Evolutionary conservation across 2,329 filamentous ascomycete species (phyloP), one percentile per base, ranked within the genome.

Genomic region (Periconia digitata): DNA sequence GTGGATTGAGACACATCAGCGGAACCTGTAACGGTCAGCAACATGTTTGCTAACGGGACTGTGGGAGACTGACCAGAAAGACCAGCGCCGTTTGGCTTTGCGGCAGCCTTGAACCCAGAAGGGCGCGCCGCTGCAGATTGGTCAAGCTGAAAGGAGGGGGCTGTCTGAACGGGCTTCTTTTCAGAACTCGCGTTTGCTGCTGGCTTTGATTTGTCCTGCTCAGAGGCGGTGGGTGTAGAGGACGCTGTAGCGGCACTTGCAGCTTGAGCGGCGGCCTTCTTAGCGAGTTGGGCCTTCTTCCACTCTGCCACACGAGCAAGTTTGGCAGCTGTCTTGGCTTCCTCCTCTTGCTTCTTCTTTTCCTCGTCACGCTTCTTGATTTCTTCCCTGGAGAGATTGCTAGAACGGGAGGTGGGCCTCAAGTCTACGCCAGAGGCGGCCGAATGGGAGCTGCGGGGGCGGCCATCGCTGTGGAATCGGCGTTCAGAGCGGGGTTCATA

Each of bases 131-230:
- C 64, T 32, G 64, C 65, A 39, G 58, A 60, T 39, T 62, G 59
- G 34, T 68, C 64, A 48, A 62, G 64, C 58, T 55, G 71, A 66
- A 67, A 75, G 62, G 56, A 59, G 53, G 67, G 64, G 40, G 64
- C 59, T 40, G 52, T 54, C 44, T 57, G 81, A 72, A 63, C 82
- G 74, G 45, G 79, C 36, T 85, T 81, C 68, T 89, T 94, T 71
- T 92, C 95, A 35, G 84, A 86, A 58, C 94, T 91, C 17, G 85
- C 94, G 92, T 69, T 94, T 95, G 60, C 87, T 87, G 53, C 85
- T n/a, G n/a, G n/a, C n/a, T n/a, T 79, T 64, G 77, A 71, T 8
- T 83, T 77, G 8, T 85, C 79, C 24, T 82, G 74, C 29, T 63
- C 50, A 43, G 34, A 17, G 44, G 46, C 51, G 24, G 50, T 44